phyloP scores from a whole-genome alignment of 805 yeast species.

The Myxozyma nipponensis region DNA sequence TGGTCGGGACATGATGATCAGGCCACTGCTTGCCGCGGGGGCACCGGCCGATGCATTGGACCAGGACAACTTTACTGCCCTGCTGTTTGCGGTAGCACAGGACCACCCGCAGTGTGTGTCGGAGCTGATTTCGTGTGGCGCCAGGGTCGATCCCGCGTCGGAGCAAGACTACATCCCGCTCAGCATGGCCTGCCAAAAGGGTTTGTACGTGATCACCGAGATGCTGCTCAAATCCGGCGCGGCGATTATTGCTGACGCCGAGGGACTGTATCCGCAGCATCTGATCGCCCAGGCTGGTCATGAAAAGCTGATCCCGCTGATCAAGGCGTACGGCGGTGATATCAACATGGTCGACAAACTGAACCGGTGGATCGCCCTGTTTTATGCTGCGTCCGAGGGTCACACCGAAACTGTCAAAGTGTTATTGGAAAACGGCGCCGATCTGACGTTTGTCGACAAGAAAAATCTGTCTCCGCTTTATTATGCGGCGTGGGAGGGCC shows the following conservation, averaged over 20 bases:
- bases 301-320: conserved; percentile 58
- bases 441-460: conserved; percentile 64
- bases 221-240: conserved; percentile 48
- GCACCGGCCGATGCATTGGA: conserved; percentile 39
- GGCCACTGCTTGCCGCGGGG: conserved; percentile 42
- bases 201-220: conserved; percentile 67
- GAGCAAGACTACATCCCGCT: conserved; percentile 53
- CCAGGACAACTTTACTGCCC: conserved; percentile 60
- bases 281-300: conserved; percentile 85
- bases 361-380: conserved; percentile 90
- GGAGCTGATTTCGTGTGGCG: conserved; percentile 49
- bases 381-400: conserved; percentile 86
- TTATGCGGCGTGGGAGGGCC: conserved; percentile 94
- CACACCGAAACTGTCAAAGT: conserved; percentile 65
- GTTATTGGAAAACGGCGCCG: conserved; percentile 70
- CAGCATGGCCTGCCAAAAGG: conserved; percentile 83
- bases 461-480: conserved; percentile 76
- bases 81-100: conserved; percentile 71
- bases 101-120: conserved; percentile 55
- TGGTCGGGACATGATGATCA: conserved; percentile 46
- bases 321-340: conserved; percentile 54
- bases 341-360: conserved; percentile 77
- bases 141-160: conserved; percentile 38
- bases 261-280: conserved; percentile 81
- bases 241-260: conserved; percentile 62